Evolutionary conservation across 352 stramenopile species (phyloP).

Genomic region (Phytophthora agathidicida): DNA sequence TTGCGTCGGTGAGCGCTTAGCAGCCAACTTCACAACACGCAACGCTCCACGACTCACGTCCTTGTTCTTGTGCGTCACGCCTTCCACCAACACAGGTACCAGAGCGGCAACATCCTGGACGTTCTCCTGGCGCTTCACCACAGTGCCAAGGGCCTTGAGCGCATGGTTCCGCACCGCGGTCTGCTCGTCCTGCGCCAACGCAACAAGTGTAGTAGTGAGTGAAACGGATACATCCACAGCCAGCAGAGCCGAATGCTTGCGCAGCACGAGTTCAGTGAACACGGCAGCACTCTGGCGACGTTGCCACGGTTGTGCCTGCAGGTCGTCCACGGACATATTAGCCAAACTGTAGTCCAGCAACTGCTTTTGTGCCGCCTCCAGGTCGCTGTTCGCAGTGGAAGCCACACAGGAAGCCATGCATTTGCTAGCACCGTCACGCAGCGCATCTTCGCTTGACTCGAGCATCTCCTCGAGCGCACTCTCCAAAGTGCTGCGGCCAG

Average conservation of each 20-base stretch:
- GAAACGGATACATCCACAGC: conserved; percentile 24
- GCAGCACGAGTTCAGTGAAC: conserved; percentile 62
- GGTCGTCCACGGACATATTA: conserved; percentile 39
- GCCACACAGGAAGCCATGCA: conserved; percentile 68
- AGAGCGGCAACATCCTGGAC: conserved; percentile 40
- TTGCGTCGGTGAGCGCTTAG: conserved; percentile 66
- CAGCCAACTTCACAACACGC: conserved; percentile 74
- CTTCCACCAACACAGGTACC: conserved; percentile 63
- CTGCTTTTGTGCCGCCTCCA: conserved; percentile 37
- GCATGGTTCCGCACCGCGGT: conserved; percentile 59
- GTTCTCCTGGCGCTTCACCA: conserved; percentile 59
- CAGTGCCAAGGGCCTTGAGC: conserved; percentile 55
- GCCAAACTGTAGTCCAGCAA: conserved; percentile 57
- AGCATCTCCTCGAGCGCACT: conserved; percentile 73
- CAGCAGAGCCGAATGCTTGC: conserved; percentile 49
- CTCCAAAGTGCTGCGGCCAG: conserved; percentile 55
- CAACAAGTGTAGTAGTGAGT: conserved; percentile 40
- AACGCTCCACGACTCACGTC: conserved; percentile 76
- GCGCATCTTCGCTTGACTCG: conserved; percentile 62
- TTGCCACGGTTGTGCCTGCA: conserved; percentile 52
- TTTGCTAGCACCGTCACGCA: conserved; percentile 70
- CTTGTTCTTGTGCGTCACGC: conserved; percentile 80
- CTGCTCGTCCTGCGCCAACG: conserved; percentile 71
- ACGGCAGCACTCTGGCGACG: conserved; percentile 69
- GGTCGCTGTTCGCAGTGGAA: conserved; percentile 48